These are phyloP conservation scores for Chalaropsis ovoidea DNA, from an alignment of 2,329 filamentous ascomycete species.

Conservation along the genomic window DNA sequence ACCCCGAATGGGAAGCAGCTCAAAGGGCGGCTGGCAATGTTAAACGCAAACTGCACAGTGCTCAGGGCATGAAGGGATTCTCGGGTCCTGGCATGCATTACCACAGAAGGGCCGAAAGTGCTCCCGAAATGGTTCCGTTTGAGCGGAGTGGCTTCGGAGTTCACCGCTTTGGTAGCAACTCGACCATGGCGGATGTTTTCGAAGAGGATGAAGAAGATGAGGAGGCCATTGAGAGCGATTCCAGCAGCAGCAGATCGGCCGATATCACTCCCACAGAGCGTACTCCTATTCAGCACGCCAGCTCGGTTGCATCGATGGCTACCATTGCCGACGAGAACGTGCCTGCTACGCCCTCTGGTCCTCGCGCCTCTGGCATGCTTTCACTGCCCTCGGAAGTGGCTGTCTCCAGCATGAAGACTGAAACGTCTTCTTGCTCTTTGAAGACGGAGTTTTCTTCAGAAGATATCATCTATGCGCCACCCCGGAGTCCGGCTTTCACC, in stretches of 20 bases:
- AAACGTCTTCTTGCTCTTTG: conserved; percentile 42
- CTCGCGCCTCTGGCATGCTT: conserved; percentile 18
- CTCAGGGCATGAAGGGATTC: conserved; percentile 59
- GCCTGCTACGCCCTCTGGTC: conserved; percentile 24
- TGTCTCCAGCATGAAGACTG: conserved; percentile 35
- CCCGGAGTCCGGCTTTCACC: conserved; percentile 17
- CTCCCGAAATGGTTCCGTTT: conserved; percentile 67
- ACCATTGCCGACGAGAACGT: conserved; percentile 25
- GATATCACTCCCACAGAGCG: conserved; percentile 23
- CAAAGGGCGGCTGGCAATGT: conserved; percentile 46
- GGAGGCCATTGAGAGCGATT: conserved; percentile 30
- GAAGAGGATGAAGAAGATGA: conserved; percentile 58
- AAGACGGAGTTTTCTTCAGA: conserved; percentile 34
- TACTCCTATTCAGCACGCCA: conserved; percentile 22
- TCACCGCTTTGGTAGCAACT: conserved; percentile 53
- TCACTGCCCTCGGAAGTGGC: conserved; percentile 18
- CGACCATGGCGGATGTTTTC: conserved; percentile 77
- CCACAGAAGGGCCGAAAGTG: conserved; percentile 68
- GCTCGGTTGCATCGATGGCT: conserved; percentile 22
- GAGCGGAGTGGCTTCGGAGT: conserved; percentile 50
- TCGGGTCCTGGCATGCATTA: conserved; percentile 61
- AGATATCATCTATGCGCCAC: conserved; percentile 38
- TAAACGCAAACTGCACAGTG: conserved; percentile 66
- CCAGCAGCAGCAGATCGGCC: conserved; percentile 22
- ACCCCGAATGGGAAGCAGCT: conserved; percentile 57